These are phyloP conservation scores for Vicia sativa DNA, from an alignment of 306 rosid species.

Conservation along the genomic window DNA sequence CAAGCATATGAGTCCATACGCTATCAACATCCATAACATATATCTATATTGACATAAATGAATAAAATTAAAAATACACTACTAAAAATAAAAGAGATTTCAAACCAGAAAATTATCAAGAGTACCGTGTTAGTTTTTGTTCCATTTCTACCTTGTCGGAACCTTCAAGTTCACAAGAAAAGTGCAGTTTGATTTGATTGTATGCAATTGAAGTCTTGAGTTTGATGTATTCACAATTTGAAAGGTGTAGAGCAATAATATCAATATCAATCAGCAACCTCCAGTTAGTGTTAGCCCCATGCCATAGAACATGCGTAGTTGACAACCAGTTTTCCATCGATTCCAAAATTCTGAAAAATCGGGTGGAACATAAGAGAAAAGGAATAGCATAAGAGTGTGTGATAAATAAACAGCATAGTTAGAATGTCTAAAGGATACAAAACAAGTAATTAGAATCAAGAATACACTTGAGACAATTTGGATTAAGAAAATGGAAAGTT, in stretches of 20 bases:
- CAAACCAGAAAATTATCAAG: background rate
- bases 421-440: background rate
- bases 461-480: too few relatives aligned
- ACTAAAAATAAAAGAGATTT: background rate
- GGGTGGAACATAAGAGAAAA: slow-evolving; percentile 12
- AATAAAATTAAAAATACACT: background rate
- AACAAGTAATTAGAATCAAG: too few relatives aligned
- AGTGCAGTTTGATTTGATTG: slow-evolving; percentile 7
- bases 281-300: slow-evolving; percentile 65
- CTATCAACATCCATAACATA: slow-evolving; percentile 20
- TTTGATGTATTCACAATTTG: slow-evolving; percentile 36
- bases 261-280: slow-evolving; percentile 30
- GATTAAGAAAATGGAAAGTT: too few relatives aligned
- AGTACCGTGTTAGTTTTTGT: background rate
- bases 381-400: background rate
- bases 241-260: slow-evolving; percentile 26
- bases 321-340: slow-evolving; percentile 89
- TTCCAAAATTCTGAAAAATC: slow-evolving; percentile 81
- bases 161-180: background rate
- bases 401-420: slow-evolving; percentile 5
- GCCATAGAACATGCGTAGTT: slow-evolving; percentile 96
- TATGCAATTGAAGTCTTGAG: slow-evolving; percentile 25
- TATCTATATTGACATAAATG: slow-evolving; percentile 13
- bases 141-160: slow-evolving; percentile 27
- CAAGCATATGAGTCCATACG: slow-evolving; percentile 14